phyloP scores from a whole-genome alignment of 78 protist genomes.

The Cavenderia fasciculata region DNA sequence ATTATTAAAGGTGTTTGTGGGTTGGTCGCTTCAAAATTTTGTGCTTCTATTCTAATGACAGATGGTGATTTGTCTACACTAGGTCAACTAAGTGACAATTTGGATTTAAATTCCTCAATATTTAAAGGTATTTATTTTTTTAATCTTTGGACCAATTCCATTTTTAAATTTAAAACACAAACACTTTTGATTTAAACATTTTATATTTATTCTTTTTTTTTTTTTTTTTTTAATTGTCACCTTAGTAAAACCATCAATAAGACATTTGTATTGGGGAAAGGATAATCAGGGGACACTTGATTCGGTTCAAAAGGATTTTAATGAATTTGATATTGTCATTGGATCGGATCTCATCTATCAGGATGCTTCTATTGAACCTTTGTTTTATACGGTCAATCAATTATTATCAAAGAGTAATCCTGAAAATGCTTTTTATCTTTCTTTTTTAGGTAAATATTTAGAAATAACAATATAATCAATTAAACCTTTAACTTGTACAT shows the following conservation, averaged over 20 bases:
- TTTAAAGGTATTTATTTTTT: too few species aligned
- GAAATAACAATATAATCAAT: too few species aligned
- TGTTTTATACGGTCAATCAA: constrained; percentile 42
- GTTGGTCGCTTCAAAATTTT: constrained; percentile 13
- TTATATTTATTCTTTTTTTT: too few species aligned
- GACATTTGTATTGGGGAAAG: constrained; percentile 31
- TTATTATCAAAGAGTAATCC: not conserved
- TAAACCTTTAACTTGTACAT: too few species aligned
- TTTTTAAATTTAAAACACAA: too few species aligned
- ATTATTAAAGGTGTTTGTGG: too few species aligned
- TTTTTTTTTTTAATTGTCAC: too few species aligned
- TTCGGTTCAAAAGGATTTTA: not conserved
- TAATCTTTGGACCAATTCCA: not conserved
- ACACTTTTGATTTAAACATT: too few species aligned
- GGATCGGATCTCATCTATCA: constrained; percentile 58
- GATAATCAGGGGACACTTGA: not conserved
- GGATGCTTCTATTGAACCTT: constrained; percentile 39
- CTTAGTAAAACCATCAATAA: not conserved
- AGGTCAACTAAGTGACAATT: not conserved
- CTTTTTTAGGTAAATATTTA: too few species aligned
- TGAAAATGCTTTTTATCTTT: constrained; percentile 25
- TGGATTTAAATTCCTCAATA: not conserved
- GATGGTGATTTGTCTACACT: constrained; percentile 41
- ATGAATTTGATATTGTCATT: constrained; percentile 33
- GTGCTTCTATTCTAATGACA: not conserved